Base-by-base conservation (phyloP, 768 basidiomycete species). In the Lactifluus hygrophoroides region DNA sequence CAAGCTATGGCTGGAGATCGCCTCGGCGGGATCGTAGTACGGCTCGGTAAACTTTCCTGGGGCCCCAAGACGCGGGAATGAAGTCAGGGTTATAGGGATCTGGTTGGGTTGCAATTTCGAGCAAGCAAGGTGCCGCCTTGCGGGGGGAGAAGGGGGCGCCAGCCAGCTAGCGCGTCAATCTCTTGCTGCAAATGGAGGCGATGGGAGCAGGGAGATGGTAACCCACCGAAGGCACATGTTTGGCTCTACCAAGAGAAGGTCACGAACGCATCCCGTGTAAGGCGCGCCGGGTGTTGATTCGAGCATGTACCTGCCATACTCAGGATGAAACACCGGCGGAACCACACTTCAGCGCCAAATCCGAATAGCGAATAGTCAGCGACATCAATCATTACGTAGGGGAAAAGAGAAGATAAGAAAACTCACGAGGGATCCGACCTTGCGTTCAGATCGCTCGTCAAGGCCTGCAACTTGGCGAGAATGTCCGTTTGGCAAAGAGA, bases 241-340 rank as follows among this genome's bases (percentile, higher is more conserved):
- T 47, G 76, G 74, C 73, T 99, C 95, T 5, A 99, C 94, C 5
- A 86, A 81, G 37, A 98, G 76, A 19, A 98, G 79, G 70, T 95
- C 93, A 25, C 79, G 77, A 40, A 98, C 82, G 16, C 82, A 86
- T 10, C 91, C 93, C 5, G 90, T 88, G 74, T 97, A 98, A 2
- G 96, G 96, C 49, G 86, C 84, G 2, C 96, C 96, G 0, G 96
- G 96, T 0, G 95, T 99, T 3, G 93, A 93, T 70, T 99, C 96
- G 52, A 99, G 80, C 96, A 99, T 99, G 75, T 90, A 98, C 38
- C 94, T 82, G 40, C 96, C 96, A 74, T 97, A 99, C 72, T 99
- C 96, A 17, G 95, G 95, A 69, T 98, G 96, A 68, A 94, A 98
- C 13, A 86, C 88, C 2, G 96, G 96, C 45, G 34, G 54, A 9